These are phyloP conservation scores for Chaetomium strumarium DNA, from an alignment of 2,329 filamentous ascomycete genomes.

Conservation along the genomic window DNA sequence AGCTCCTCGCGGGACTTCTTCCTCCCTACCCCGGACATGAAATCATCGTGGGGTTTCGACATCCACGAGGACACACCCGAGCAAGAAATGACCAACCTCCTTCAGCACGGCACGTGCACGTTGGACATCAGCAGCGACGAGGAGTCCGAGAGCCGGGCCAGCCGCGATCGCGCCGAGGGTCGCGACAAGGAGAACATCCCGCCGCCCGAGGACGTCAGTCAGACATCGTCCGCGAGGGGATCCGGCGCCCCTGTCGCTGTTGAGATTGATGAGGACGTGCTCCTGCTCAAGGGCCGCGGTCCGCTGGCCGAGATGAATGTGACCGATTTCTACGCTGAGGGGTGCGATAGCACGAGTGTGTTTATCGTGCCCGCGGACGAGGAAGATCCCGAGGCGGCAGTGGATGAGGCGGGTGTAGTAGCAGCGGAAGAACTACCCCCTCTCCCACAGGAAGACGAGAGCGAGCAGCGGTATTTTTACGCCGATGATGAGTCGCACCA, in stretches of 20 bases:
- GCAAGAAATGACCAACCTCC: conserved; percentile 84
- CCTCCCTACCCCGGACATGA: conserved; percentile 40
- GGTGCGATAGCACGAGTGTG: conserved; percentile 56
- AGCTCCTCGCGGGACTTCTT: conserved; percentile 28
- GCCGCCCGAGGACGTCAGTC: conserved; percentile 59
- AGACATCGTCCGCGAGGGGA: conserved; percentile 43
- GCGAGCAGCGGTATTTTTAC: conserved; percentile 6
- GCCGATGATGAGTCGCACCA: conserved; percentile 3
- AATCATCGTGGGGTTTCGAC: conserved; percentile 79
- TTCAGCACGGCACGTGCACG: conserved; percentile 82
- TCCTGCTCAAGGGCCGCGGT: conserved; percentile 57
- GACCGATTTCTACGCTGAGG: conserved; percentile 61
- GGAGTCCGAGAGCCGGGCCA: conserved; percentile 54
- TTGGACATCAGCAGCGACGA: conserved; percentile 90
- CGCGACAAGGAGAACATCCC: conserved; percentile 92
- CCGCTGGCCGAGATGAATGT: conserved; percentile 63
- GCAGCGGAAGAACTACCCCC: neutral
- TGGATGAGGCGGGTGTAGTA: conserved; percentile 7
- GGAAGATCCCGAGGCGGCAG: conserved; percentile 29
- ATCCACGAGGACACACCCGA: conserved; percentile 91
- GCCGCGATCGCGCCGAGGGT: conserved; percentile 49
- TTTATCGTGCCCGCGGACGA: conserved; percentile 59
- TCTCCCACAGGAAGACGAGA: conserved; percentile 3
- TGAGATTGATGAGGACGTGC: conserved; percentile 44
- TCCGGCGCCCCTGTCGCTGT: conserved; percentile 27